Evolutionary conservation across 495 filamentous ascomycete genomes (phyloP).

Genomic region (Penicillium cinerascens): DNA sequence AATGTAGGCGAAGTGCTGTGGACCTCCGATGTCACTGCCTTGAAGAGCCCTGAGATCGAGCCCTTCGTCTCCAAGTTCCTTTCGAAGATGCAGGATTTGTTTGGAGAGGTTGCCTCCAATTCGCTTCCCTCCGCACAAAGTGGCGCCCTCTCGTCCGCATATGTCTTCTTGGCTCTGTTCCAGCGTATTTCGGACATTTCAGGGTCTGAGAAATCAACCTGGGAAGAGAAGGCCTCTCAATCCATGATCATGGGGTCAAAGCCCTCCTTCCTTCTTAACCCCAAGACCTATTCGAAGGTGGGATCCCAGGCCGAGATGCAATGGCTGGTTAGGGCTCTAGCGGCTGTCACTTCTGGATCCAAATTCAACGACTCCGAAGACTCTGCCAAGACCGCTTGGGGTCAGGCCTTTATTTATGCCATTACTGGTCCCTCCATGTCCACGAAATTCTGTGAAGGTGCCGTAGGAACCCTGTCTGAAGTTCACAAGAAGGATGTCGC

Average conservation of each 20-base stretch:
- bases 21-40: constrained; percentile 43
- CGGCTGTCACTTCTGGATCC: constrained; percentile 50
- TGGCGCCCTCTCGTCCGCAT: constrained; percentile 70
- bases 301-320: constrained; percentile 63
- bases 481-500: constrained; percentile 55
- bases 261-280: constrained; percentile 80
- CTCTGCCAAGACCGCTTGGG: constrained; percentile 59
- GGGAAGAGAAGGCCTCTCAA: constrained; percentile 55
- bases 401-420: constrained; percentile 75
- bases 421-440: constrained; percentile 59
- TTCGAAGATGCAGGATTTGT: constrained; percentile 66
- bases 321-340: constrained; percentile 72
- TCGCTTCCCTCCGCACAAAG: constrained; percentile 70
- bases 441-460: constrained; percentile 54
- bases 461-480: constrained; percentile 53
- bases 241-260: constrained; percentile 65
- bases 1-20: constrained; percentile 71
- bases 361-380: constrained; percentile 33
- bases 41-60: constrained; percentile 41
- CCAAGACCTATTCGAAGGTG: constrained; percentile 77
- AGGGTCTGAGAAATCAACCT: constrained; percentile 31
- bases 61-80: constrained; percentile 50
- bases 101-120: constrained; percentile 72
- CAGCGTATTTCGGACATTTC: constrained; percentile 29
- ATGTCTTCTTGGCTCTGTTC: constrained; percentile 64